Evolutionary conservation across 352 stramenopile species (phyloP), one percentile per base, ranked within the genome.

Genomic region (Globisporangium radiosum): DNA sequence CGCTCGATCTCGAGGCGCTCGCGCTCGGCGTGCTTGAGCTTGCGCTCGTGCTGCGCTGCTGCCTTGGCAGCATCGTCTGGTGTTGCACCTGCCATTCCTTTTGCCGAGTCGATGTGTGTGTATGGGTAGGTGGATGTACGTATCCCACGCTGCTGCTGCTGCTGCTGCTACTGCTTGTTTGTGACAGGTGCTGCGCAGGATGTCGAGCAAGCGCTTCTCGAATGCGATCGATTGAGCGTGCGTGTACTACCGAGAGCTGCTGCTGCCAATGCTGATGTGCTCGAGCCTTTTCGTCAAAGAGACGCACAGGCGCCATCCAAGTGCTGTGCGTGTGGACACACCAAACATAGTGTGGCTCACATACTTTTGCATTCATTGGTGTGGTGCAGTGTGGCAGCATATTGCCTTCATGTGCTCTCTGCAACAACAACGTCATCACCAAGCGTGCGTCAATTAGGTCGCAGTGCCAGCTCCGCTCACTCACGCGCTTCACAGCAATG

Each of bases 1-100:
- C 62, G 60, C 65, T 87, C 79, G 45, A 95, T 70, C 57, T 95
- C 86, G 45, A 80, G 71, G 10, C 64, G 63, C 63, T 94, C 84
- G 54, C 77, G 76, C 67, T 92, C 84, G 37, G 88, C 85, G 52
- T 82, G 75, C 70, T 90, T 92, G 57, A 92, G 43, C 54, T 77
- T 81, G 54, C 66, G 68, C 42, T 70, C 60, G 15, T 47, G 60
- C 11, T 68, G 52, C 19, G 37, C 38, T 13, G 39, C 39, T 54
- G 50, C n/a, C 40, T 40, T 49, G 11, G 13, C 36, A 9, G 15
- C 38, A 37, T 43, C 38, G 8, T 37, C 37, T 45, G 37, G 5
- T 47, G 47, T 17, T 52, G 52, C 42, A 47, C 7, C 14, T 59
- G 49, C 25, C 45, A 42, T 47, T 44, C 7, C 11, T 44, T 44